phyloP scores from a whole-genome alignment of 495 filamentous ascomycete genomes.

The Neurospora intermedia region DNA sequence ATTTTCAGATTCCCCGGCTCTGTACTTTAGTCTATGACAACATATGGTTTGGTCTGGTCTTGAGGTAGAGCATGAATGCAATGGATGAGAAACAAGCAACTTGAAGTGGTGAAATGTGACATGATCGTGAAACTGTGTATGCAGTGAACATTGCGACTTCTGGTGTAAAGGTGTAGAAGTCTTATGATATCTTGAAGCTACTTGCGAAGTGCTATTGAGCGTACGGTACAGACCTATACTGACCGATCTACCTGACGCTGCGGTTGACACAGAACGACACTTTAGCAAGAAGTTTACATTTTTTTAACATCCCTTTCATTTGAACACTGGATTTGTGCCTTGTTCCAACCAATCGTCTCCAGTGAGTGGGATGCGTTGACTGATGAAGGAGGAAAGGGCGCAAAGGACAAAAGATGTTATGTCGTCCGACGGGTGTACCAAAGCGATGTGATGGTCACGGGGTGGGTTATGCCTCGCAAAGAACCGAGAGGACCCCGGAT shows the following conservation, averaged over 20 bases:
- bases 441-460: neutral
- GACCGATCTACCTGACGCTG: neutral
- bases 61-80: conserved; percentile 22
- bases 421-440: neutral
- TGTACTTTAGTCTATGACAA: conserved; percentile 22
- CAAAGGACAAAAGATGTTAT: neutral
- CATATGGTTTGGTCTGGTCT: conserved; percentile 11
- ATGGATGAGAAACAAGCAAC: conserved; percentile 3
- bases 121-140: neutral
- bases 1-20: conserved; percentile 10
- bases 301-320: neutral
- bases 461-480: neutral
- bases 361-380: neutral
- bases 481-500: neutral
- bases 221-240: neutral
- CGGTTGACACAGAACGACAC: neutral
- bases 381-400: neutral
- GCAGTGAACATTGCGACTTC: neutral
- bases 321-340: neutral
- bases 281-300: neutral
- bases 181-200: neutral
- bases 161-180: neutral
- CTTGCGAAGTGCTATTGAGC: neutral
- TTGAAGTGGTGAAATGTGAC: neutral
- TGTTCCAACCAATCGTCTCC: neutral